Conservation (phyloP, 129 eudicot genomes). For the Chrysanthemum makinoi region DNA sequence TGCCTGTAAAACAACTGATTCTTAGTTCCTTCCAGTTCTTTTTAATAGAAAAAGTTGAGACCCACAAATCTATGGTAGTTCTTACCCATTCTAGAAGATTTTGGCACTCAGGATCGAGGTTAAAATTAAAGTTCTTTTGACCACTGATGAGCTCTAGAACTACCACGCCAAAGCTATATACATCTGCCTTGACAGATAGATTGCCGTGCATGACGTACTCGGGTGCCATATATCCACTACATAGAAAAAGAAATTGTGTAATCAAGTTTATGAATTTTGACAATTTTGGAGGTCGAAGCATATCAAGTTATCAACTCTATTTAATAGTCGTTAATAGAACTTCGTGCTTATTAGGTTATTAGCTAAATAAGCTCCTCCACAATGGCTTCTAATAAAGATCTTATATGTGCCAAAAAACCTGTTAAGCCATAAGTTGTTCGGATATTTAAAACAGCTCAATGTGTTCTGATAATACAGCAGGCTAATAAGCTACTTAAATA, state of each 20-base stretch:
- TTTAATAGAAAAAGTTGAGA: background rate
- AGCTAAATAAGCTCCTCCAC: no score
- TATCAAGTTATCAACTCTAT: no score
- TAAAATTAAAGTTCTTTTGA: conserved; percentile 56
- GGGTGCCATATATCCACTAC: conserved; percentile 91
- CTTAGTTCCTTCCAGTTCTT: background rate
- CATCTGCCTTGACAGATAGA: conserved; percentile 71
- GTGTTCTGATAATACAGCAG: no score
- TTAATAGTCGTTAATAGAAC: no score
- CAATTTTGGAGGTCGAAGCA: conserved; percentile 2
- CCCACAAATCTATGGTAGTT: background rate
- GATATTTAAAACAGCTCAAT: no score
- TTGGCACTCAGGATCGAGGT: conserved; percentile 48
- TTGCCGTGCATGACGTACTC: conserved; percentile 73
- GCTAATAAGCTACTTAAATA: no score
- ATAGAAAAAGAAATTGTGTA: background rate
- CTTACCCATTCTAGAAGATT: conserved; percentile 85
- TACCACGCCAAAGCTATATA: conserved; percentile 80
- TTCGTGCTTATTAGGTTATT: no score
- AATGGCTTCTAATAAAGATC: no score
- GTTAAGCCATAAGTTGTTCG: no score
- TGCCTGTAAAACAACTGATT: conserved; percentile 41
- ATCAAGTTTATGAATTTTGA: background rate
- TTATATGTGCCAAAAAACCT: no score
- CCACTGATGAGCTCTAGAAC: conserved; percentile 78